Conservation (phyloP, 2,329 filamentous ascomycete genomes). For the Cylindrodendrum hubeiense region DNA sequence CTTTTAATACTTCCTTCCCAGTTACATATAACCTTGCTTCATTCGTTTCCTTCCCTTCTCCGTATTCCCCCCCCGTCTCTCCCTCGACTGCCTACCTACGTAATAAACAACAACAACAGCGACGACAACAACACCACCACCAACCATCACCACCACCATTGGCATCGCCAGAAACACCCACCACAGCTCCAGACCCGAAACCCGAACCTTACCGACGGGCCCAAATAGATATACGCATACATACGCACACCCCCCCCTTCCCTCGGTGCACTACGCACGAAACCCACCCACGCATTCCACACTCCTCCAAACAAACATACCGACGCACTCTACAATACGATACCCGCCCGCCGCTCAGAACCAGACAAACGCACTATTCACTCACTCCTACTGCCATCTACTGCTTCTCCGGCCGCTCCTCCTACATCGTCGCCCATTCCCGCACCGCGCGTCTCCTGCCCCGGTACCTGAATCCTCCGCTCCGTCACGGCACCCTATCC, state of each 20-base stretch:
- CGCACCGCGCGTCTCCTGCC: slow-evolving; percentile 22
- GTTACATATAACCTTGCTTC: slow-evolving; percentile 26
- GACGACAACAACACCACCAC: not conserved
- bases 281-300: not conserved
- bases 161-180: not conserved
- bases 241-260: not conserved
- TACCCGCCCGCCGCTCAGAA: not conserved
- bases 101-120: slow-evolving; percentile 29
- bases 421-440: not conserved
- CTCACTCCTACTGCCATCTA: slow-evolving; percentile 16
- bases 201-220: not conserved
- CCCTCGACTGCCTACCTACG: not conserved
- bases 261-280: not conserved
- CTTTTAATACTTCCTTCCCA: not conserved
- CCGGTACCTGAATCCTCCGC: slow-evolving; percentile 28
- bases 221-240: not conserved
- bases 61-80: slow-evolving; percentile 7
- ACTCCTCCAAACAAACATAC: slow-evolving; percentile 1
- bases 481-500: slow-evolving; percentile 33
- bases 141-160: slow-evolving; percentile 10
- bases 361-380: slow-evolving; percentile 2
- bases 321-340: slow-evolving; percentile 1
- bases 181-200: not conserved
- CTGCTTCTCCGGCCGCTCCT: not conserved
- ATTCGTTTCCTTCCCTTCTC: slow-evolving; percentile 15